Evolutionary conservation across 1,284 basidiomycete genomes (phyloP), one percentile per base, ranked within the genome.

Genomic region (Ceratobasidium sp.): DNA sequence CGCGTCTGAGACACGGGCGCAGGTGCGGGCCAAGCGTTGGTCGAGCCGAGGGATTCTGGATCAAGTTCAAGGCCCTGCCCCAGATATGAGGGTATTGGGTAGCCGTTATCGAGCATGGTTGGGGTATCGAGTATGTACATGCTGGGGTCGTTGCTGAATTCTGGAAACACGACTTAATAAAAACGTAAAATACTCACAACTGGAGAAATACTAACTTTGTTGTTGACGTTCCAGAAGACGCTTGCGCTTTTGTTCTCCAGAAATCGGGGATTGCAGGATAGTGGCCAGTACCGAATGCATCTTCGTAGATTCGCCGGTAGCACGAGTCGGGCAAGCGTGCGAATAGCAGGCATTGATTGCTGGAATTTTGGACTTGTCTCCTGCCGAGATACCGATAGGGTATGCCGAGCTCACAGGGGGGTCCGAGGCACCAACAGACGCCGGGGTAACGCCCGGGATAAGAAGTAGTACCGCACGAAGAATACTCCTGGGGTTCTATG

Each of bases 71-170:
- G 59, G n/a, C 67, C 82, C 74, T 91, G 87, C 18, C 88, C 85
- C 81, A 93, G 83, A 78, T 95, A 94, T 1, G 89, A 88, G 18
- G 94, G 92, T 70, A 95, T 82, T 0, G 91, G 91, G 77, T 96
- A 97, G 67, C 94, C 92, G 78, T 97, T 92, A 60, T 91, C 84
- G 93, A 97, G 96, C 78, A 95, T 90, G 72, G 93, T 89, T 9
- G 89, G 82, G 0, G 89, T 87, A 52, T 94, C 78, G 80, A 96
- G 58, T 88, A 84, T 61, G 87, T 79, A 1, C 93, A 91, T 83
- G 85, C 89, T 91, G 77, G 58, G 76, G 30, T 52, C 53, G 26
- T 36, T 4, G 75, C 78, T 59, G 74, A 72, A 26, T 39, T 52
- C 39, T 52, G 23, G 36, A 23, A 30, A 61, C 62, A 41, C 41